Evolutionary conservation across 495 filamentous ascomycete species (phyloP).

Genomic region (Recurvomyces mirabilis): DNA sequence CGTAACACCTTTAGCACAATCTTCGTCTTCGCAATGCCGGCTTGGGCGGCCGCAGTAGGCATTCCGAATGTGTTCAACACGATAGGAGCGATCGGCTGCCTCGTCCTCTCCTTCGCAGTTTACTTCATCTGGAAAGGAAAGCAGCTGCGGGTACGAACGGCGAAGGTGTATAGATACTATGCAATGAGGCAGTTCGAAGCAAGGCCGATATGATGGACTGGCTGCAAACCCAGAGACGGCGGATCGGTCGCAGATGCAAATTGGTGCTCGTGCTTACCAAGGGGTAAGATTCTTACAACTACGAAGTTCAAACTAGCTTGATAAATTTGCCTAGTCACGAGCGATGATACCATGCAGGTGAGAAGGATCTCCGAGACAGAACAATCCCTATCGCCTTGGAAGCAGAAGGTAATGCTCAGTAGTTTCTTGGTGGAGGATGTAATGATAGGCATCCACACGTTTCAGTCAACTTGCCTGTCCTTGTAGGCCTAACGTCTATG

Average conservation of each 20-base stretch:
- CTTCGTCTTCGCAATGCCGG: conserved; percentile 18
- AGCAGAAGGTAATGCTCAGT: no score
- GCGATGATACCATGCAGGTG: no score
- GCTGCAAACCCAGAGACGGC: not conserved
- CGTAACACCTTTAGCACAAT: conserved; percentile 15
- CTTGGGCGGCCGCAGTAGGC: conserved; percentile 11
- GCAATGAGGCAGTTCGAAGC: conserved; percentile 15
- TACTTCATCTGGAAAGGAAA: conserved; percentile 16
- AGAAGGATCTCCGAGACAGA: no score
- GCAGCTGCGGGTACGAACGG: conserved; percentile 8
- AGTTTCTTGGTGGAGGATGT: no score
- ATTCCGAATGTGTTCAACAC: conserved; percentile 19
- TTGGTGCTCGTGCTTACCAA: not conserved
- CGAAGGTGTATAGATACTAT: conserved; percentile 14
- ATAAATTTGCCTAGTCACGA: no score
- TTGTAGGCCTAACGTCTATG: no score
- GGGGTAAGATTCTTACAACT: no score
- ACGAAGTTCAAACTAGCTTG: no score
- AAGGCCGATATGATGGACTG: conserved; percentile 2
- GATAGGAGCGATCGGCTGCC: conserved; percentile 10
- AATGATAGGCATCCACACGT: no score
- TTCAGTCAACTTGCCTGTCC: no score
- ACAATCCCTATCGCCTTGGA: no score
- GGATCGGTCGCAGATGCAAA: no score
- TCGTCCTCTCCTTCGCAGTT: conserved; percentile 4